phyloP scores from a whole-genome alignment of 1,284 basidiomycete genomes.

The Vanrija pseudolonga region DNA sequence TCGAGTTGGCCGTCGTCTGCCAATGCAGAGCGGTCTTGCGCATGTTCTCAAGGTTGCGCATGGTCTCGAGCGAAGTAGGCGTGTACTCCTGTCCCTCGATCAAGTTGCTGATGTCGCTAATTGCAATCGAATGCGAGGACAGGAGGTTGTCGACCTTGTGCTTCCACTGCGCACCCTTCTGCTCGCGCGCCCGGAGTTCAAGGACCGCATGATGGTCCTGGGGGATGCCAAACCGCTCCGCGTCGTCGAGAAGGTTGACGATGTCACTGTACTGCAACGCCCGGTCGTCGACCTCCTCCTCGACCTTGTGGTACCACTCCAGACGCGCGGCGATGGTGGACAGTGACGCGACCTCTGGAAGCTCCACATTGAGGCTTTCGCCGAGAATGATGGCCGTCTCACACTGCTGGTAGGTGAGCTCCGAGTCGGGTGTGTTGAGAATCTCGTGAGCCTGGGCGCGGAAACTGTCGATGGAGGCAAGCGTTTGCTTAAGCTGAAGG shows the following conservation, averaged over 20 bases:
- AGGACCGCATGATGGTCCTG: constrained; percentile 26
- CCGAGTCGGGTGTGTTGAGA: constrained; percentile 27
- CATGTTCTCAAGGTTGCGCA: constrained; percentile 36
- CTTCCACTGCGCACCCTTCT: constrained; percentile 26
- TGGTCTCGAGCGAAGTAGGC: constrained; percentile 28
- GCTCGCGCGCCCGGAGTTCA: constrained; percentile 28
- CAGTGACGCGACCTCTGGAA: constrained; percentile 38
- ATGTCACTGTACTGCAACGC: constrained; percentile 40
- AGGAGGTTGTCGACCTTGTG: constrained; percentile 21
- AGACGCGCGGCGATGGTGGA: constrained; percentile 38
- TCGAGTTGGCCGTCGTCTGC: constrained; percentile 27
- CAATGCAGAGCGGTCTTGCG: constrained; percentile 34
- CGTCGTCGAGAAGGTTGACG: constrained; percentile 32
- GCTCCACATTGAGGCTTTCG: constrained; percentile 39
- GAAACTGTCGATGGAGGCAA: constrained; percentile 36
- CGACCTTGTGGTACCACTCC: constrained; percentile 40
- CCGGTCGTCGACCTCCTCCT: constrained; percentile 44
- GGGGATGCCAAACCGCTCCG: constrained; percentile 31
- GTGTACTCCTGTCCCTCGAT: constrained; percentile 29
- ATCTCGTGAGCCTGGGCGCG: constrained; percentile 31
- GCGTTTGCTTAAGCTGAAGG: constrained; percentile 34
- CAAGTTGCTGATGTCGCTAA: constrained; percentile 24
- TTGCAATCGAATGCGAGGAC: constrained; percentile 18
- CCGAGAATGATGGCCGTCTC: constrained; percentile 40
- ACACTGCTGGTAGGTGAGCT: constrained; percentile 34